Evolutionary conservation across 179 eudicot species (phyloP), one percentile per base, ranked within the genome.

Genomic region (Dionaea muscipula): DNA sequence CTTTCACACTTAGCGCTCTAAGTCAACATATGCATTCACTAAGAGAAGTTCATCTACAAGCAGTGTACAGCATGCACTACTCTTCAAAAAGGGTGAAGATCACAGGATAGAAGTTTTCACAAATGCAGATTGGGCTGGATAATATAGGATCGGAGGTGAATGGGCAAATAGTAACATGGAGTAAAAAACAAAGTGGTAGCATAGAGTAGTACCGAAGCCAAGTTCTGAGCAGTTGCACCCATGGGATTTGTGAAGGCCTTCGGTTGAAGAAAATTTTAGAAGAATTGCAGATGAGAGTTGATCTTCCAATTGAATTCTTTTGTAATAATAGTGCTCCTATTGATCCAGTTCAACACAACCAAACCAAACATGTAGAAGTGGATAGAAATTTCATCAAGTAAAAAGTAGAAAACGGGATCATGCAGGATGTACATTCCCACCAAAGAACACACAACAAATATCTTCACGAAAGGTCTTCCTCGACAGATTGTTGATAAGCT

Each of bases 211-310:
- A 15, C 31, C 1, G 17, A 26, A 10, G 54, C 54, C 21, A 10
- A 50, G 31, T 52, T 52, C 17, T 4, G 56, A n/a, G 56, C 39
- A 27, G n/a, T 52, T 20, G 31, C 40, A 2, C n/a, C n/a, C 23
- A 52, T 27, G 56, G 56, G 16, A 52, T 28, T 33, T 52, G 56
- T 15, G 40, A 28, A 17, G 8, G 5, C 3, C 12, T 52, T n/a
- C 31, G 56, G 56, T 4, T 52, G 40, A 52, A 27, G 35, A 50
- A 27, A 20, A 11, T 52, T 16, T 23, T 31, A 2, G 19, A 52
- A 18, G 56, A 52, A 17, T 12, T 52, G 18, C 15, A 15, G 21
- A 33, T 50, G 3, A 8, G 13, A 1, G 1, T 15, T 14, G 9
- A 24, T 1, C 16, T 1, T 27, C 56, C 40, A 27, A 16, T 52